A percentile compares a stretch with the other conserved stretches of the same genome.
phyloP scores from a whole-genome alignment of 352 stramenopile species.

The Phytophthora uliginosa region DNA sequence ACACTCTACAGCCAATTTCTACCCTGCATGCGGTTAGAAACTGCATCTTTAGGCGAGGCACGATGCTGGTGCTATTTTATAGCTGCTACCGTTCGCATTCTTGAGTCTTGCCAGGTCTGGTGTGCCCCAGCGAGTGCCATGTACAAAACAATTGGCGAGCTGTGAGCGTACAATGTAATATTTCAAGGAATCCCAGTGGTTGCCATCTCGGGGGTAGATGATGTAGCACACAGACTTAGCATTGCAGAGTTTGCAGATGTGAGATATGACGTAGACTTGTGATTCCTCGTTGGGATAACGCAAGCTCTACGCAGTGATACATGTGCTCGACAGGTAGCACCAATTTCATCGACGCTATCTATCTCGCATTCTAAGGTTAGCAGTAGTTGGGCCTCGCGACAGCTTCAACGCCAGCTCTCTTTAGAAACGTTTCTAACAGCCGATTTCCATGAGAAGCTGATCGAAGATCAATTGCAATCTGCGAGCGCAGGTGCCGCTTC shows the following conservation, averaged over 20 bases:
- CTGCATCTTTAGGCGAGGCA: not conserved
- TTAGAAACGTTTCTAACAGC: not conserved
- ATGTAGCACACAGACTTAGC: too few species aligned
- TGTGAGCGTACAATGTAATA: too few species aligned
- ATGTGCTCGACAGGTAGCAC: not conserved
- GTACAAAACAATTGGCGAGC: too few species aligned
- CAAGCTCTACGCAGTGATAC: not conserved
- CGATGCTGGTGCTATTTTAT: too few species aligned
- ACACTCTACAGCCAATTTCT: not conserved
- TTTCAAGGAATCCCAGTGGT: too few species aligned
- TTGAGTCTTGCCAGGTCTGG: too few species aligned
- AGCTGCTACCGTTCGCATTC: too few species aligned
- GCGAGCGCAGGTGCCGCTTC: conserved; percentile 4
- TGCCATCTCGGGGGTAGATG: too few species aligned
- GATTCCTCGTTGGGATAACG: not conserved
- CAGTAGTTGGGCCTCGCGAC: too few species aligned
- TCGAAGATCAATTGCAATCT: conserved; percentile 17
- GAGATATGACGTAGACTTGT: not conserved
- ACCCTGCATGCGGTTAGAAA: not conserved
- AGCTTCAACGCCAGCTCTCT: not conserved
- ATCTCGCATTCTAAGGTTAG: not conserved
- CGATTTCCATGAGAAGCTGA: not conserved
- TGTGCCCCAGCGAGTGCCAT: too few species aligned
- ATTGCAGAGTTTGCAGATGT: not conserved
- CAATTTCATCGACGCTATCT: too few species aligned